Evolutionary conservation across 129 eudicot genomes (phyloP).

Genomic region (Ambrosia artemisiifolia): DNA sequence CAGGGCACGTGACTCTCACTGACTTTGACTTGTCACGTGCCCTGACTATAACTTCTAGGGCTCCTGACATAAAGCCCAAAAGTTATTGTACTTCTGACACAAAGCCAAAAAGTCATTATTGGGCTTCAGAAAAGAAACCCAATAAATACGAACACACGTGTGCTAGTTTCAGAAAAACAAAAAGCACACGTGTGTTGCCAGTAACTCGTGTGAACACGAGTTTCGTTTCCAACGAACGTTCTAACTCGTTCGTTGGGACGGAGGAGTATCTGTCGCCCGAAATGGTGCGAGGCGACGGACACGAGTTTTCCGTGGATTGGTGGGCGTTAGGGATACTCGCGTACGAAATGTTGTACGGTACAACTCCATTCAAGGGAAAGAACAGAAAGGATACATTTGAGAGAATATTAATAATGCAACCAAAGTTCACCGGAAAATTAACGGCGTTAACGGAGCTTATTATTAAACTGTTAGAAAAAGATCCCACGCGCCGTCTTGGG

Average conservation of each 20-base stretch:
- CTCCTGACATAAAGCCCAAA: too few species aligned
- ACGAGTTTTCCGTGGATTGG: slow-evolving; percentile 91
- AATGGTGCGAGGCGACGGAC: slow-evolving; percentile 76
- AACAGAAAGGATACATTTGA: slow-evolving; percentile 68
- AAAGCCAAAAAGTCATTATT: too few species aligned
- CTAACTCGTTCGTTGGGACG: slow-evolving; percentile 86
- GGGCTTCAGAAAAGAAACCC: too few species aligned
- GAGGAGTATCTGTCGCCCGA: slow-evolving; percentile 94
- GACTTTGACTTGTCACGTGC: slow-evolving; percentile 80
- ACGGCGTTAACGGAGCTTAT: slow-evolving; percentile 62
- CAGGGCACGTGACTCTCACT: slow-evolving; percentile 88
- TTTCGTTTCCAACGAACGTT: slow-evolving; percentile 41
- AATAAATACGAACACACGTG: slow-evolving; percentile 27
- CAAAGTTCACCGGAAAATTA: slow-evolving; percentile 57
- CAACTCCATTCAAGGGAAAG: slow-evolving; percentile 74
- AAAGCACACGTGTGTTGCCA: slow-evolving; percentile 65
- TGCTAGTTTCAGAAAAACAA: slow-evolving; percentile 39
- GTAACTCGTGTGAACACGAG: slow-evolving; percentile 30
- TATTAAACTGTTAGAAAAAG: slow-evolving; percentile 53
- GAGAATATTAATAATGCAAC: slow-evolving; percentile 48
- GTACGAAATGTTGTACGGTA: slow-evolving; percentile 86
- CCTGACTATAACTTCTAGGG: slow-evolving; percentile 13
- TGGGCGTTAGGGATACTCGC: slow-evolving; percentile 82
- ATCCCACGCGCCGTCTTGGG: slow-evolving; percentile 74
- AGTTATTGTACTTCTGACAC: too few species aligned